A percentile compares a stretch with the other conserved stretches of the same genome.
These are phyloP conservation scores for Aspergillus diversus DNA, from an alignment of 495 filamentous ascomycete species.

Conservation along the genomic window DNA sequence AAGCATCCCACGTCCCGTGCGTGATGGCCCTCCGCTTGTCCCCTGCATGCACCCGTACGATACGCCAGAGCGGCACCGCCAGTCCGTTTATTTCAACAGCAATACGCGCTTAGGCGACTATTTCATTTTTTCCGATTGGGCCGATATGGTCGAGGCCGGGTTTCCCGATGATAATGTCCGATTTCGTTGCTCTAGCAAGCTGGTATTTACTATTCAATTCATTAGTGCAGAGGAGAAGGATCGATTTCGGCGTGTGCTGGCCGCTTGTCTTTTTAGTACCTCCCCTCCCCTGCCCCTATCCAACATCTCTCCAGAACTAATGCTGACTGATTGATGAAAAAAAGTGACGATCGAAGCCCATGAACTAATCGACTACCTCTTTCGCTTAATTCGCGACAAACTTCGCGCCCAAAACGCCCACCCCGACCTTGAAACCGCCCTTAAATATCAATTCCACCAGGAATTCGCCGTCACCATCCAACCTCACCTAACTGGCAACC, in stretches of 20 bases:
- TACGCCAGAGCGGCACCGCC: slow-evolving; percentile 39
- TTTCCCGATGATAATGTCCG: slow-evolving; percentile 10
- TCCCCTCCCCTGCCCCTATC: slow-evolving; percentile 2
- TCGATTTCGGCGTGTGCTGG: slow-evolving; percentile 42
- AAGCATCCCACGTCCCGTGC: slow-evolving; percentile 26
- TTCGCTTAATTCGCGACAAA: slow-evolving; percentile 42
- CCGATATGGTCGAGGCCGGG: slow-evolving; percentile 17
- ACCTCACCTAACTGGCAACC: slow-evolving; percentile 18
- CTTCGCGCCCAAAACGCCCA: slow-evolving; percentile 19
- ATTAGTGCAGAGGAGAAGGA: slow-evolving; percentile 34
- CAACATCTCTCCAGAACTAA: background rate
- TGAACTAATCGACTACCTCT: slow-evolving; percentile 36
- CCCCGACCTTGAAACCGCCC: slow-evolving; percentile 19
- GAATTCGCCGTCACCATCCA: slow-evolving; percentile 31
- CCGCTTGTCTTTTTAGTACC: slow-evolving; percentile 40
- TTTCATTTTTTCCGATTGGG: slow-evolving; percentile 43
- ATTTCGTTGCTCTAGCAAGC: slow-evolving; percentile 31
- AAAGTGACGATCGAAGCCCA: slow-evolving; percentile 29
- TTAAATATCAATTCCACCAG: slow-evolving; percentile 30
- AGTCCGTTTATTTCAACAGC: slow-evolving; percentile 38
- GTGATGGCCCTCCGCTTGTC: slow-evolving; percentile 31
- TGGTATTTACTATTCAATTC: slow-evolving; percentile 26
- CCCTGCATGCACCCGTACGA: slow-evolving; percentile 35
- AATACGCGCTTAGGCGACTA: slow-evolving; percentile 37
- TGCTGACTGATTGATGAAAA: background rate